Evolutionary conservation across 495 filamentous ascomycete genomes (phyloP).

Genomic region (Talaromyces liani): DNA sequence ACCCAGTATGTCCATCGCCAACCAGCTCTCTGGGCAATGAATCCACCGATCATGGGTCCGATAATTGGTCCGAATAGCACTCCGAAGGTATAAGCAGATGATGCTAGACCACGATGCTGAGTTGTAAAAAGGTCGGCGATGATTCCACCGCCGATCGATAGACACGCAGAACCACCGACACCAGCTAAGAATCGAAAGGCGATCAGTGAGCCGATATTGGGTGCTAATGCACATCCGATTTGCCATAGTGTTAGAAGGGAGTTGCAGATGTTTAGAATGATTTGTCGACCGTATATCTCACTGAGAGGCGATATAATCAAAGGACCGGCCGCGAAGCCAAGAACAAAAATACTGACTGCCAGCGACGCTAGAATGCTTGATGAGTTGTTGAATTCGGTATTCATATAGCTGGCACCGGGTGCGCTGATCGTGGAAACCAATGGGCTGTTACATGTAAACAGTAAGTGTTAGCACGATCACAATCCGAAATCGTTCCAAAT

Average conservation of each 20-base stretch:
- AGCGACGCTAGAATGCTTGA: slow-evolving; percentile 2
- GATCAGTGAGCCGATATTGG: slow-evolving; percentile 38
- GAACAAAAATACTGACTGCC: slow-evolving; percentile 6
- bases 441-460: neutral
- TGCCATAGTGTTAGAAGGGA: slow-evolving; percentile 45
- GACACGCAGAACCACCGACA: slow-evolving; percentile 35
- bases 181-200: slow-evolving; percentile 48
- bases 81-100: slow-evolving; percentile 18
- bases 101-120: slow-evolving; percentile 41
- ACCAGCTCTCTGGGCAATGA: slow-evolving; percentile 38
- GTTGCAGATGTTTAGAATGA: slow-evolving; percentile 42
- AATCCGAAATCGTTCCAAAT: neutral
- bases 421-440: slow-evolving; percentile 5
- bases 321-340: slow-evolving; percentile 32
- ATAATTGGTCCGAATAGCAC: slow-evolving; percentile 42
- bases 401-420: neutral
- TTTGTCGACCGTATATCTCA: slow-evolving; percentile 52
- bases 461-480: neutral
- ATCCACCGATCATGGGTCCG: slow-evolving; percentile 43
- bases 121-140: slow-evolving; percentile 46
- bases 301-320: slow-evolving; percentile 49
- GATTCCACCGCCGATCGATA: slow-evolving; percentile 47
- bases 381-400: slow-evolving; percentile 3
- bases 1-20: slow-evolving; percentile 55
- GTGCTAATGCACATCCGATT: slow-evolving; percentile 41